phyloP scores from a whole-genome alignment of 257 asterid species.

The Euphrasia confusa region DNA sequence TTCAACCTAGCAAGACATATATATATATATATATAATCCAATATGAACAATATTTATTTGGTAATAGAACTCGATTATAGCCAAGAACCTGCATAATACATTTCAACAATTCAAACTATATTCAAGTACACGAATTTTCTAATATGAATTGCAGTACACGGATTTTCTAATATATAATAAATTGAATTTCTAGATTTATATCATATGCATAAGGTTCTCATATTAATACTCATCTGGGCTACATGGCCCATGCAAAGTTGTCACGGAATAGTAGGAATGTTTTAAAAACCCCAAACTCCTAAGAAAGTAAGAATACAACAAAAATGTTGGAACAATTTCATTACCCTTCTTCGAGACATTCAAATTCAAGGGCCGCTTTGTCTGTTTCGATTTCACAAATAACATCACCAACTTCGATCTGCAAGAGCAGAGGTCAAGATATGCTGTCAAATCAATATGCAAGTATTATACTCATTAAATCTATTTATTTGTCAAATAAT shows the following conservation, averaged over 20 bases:
- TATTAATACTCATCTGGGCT: too few relatives aligned
- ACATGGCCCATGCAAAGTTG: too few relatives aligned
- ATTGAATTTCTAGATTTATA: slow-evolving; percentile 5
- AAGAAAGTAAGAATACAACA: too few relatives aligned
- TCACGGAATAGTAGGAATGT: too few relatives aligned
- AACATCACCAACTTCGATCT: too few relatives aligned
- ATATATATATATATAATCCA: slow-evolving; percentile 31
- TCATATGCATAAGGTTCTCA: slow-evolving; percentile 20
- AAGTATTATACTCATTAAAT: slow-evolving; percentile 9
- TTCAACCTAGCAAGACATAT: too few relatives aligned
- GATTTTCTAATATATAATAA: background rate
- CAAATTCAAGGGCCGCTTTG: too few relatives aligned
- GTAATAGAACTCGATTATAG: slow-evolving; percentile 57
- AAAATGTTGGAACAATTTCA: too few relatives aligned
- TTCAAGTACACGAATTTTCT: slow-evolving; percentile 10
- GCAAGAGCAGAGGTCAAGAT: slow-evolving; percentile 31
- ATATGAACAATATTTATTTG: slow-evolving; percentile 16
- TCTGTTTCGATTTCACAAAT: too few relatives aligned
- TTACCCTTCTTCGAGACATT: too few relatives aligned
- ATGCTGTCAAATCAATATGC: slow-evolving; percentile 19
- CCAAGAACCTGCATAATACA: slow-evolving; percentile 59
- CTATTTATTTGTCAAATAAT: slow-evolving; percentile 17
- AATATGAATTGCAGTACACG: slow-evolving; percentile 12
- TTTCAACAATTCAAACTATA: slow-evolving; percentile 25
- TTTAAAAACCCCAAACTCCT: too few relatives aligned